Base-by-base conservation (phyloP, 116 monocot genomes). In the Cymodocea nodosa region DNA sequence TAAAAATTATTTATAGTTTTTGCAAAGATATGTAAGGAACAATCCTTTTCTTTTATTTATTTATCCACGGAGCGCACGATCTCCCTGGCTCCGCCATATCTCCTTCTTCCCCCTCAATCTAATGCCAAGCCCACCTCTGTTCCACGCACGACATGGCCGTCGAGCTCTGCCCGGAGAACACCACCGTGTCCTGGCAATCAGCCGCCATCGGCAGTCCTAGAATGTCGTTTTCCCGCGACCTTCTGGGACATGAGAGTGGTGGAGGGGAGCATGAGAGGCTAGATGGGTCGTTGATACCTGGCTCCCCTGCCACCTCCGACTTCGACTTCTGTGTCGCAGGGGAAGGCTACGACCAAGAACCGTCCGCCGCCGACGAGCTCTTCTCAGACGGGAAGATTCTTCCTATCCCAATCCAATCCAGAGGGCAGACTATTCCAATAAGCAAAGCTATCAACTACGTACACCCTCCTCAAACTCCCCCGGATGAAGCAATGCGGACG, bases 351-450 rank as follows among this genome's bases (percentile, higher is more conserved):
- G 17, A 23, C 40, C 64, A 55, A 0, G 48, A 48, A 5, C 4
- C 22, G 14, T 53, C 66, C 50, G 49, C 51, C 15, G 73, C 73
- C 66, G 73, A 73, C 73, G 50, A 59, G 30, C 73, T 73, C 59
- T 73, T 73, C 59, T 65, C 73, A 57, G 52, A 66, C 18, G 73
- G 73, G 4, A 37, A 50, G 24, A 24, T 73, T 15, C 73, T 73
- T 55, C 73, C 73, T 16, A 56, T 73, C 57, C 73, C 73, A 6
- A 68, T 51, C 22, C 24, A 52, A 52, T 23, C 5, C 24, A 30
- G 14, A 66, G 15, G 14, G 12, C 24, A 8, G 4, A 20, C 2
- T 14, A 35, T 36, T 36, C 52, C 66, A 30, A 1, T 19, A 64
- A 64, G 19, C 6, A 5, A 18, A 49, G 64, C n/a, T 11, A 18